phyloP scores from a whole-genome alignment of 805 yeast genomes.

The Lachancea quebecensis region DNA sequence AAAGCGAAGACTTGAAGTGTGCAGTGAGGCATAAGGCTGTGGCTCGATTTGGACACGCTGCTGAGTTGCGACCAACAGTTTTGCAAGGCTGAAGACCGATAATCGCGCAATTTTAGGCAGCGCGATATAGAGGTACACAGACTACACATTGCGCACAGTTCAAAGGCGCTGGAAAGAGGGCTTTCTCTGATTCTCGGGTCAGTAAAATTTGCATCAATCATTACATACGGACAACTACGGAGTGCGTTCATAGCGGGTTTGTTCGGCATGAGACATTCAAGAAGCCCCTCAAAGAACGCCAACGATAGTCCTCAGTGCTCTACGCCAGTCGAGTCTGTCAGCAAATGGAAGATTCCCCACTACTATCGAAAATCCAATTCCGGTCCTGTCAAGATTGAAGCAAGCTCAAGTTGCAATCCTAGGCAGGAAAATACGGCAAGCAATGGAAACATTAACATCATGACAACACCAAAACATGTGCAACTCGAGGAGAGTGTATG shows the following conservation, averaged over 20 bases:
- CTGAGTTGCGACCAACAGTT: not conserved
- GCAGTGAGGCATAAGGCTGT: too few species aligned
- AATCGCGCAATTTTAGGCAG: not conserved
- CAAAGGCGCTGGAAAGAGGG: too few species aligned
- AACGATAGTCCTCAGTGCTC: slow-evolving; percentile 1
- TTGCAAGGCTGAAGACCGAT: not conserved
- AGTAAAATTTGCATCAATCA: not conserved
- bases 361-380: slow-evolving; percentile 24
- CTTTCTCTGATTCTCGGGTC: not conserved
- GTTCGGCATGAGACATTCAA: not conserved
- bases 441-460: slow-evolving; percentile 14
- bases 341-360: slow-evolving; percentile 32
- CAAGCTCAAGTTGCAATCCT: not conserved
- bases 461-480: slow-evolving; percentile 27
- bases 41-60: not conserved
- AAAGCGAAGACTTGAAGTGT: too few species aligned
- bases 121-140: too few species aligned
- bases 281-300: slow-evolving; percentile 3
- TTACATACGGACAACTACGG: not conserved
- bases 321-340: slow-evolving; percentile 19
- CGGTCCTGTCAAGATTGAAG: not conserved
- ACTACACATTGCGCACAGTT: too few species aligned
- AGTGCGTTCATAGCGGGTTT: too few species aligned
- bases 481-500: slow-evolving; percentile 19
- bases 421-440: not conserved